Conservation (phyloP, 176 grass and related monocot genomes). For the Aegilops sharonensis region DNA sequence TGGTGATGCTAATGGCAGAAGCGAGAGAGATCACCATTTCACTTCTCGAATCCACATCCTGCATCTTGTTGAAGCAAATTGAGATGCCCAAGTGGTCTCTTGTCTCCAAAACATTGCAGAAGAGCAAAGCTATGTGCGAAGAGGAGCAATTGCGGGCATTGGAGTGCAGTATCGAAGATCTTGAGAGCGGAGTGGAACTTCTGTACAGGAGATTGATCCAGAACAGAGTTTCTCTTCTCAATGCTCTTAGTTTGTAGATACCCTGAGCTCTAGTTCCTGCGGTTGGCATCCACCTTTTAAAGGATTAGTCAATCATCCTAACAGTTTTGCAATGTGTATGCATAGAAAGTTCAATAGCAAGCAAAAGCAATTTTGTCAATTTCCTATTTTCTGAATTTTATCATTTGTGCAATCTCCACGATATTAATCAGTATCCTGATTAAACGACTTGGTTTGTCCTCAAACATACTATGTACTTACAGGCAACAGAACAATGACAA, state of each 20-base stretch:
- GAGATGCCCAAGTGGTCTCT: conserved; percentile 30
- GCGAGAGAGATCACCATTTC: conserved; percentile 30
- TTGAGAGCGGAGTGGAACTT: conserved; percentile 30
- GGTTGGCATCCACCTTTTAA: conserved; percentile 40
- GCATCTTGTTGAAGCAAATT: conserved; percentile 28
- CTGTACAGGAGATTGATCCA: conserved; percentile 45
- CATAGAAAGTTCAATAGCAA: conserved; percentile 3
- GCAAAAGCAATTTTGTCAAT: neutral
- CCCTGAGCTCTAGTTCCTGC: neutral
- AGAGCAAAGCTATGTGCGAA: conserved; percentile 24
- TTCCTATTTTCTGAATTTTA: neutral
- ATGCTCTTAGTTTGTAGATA: conserved; percentile 38
- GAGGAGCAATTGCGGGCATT: conserved; percentile 43
- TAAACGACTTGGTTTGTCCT: neutral
- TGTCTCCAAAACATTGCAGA: conserved; percentile 37
- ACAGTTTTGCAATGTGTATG: conserved; percentile 19
- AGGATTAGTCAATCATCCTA: conserved; percentile 23
- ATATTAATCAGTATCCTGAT: neutral
- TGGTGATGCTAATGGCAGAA: conserved; percentile 32
- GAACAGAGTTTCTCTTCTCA: conserved; percentile 52
- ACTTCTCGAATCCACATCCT: conserved; percentile 19
- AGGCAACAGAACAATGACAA: neutral
- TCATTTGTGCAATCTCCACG: neutral
- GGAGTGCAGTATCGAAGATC: conserved; percentile 36
- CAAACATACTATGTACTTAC: neutral